phyloP scores from a whole-genome alignment of 345 rosid genomes.

The Streptanthus diversifolius region DNA sequence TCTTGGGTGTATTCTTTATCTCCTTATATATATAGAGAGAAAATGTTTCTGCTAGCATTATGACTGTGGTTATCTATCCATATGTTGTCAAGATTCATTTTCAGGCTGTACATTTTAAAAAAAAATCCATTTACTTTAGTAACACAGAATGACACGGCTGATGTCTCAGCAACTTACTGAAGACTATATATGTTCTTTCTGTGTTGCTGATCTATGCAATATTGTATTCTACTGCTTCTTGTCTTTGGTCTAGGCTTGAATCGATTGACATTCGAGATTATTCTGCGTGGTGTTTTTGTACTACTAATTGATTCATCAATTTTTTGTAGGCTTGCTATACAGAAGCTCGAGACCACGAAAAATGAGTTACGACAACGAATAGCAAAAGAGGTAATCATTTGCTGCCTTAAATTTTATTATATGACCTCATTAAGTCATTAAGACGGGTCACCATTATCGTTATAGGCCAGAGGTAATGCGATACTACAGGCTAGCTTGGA shows the following conservation, averaged over 20 bases:
- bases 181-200: background rate
- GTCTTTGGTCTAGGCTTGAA: constrained; percentile 6
- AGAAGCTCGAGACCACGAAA: constrained; percentile 90
- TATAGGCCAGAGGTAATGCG: constrained; percentile 95
- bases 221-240: background rate
- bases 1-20: constrained; percentile 6
- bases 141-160: background rate
- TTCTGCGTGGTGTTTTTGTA: background rate
- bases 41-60: background rate
- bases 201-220: background rate
- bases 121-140: background rate
- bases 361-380: constrained; percentile 91
- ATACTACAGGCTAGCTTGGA: constrained; percentile 96
- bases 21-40: background rate
- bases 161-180: background rate
- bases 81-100: background rate
- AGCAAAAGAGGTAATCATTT: constrained; percentile 15
- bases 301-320: constrained; percentile 13
- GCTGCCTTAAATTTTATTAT: constrained; percentile 13
- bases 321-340: constrained; percentile 82
- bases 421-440: constrained; percentile 8
- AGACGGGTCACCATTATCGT: constrained; percentile 17
- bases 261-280: background rate
- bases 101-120: background rate
- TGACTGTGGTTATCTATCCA: background rate